Base-by-base conservation (phyloP, 257 asterid species). In the Jacaranda mimosifolia region DNA sequence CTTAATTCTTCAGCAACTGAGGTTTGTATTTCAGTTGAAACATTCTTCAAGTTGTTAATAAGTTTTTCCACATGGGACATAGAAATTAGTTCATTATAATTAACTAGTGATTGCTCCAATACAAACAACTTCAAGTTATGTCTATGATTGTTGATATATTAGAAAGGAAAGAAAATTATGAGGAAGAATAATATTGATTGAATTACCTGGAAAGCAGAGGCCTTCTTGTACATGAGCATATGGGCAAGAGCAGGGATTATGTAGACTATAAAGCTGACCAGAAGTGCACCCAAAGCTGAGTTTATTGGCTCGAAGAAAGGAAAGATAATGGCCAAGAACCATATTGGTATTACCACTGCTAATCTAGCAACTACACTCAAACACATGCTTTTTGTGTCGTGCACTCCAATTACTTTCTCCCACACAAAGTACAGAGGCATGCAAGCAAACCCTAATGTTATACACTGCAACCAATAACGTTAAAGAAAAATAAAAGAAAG, bases 1-100 rank as follows among this genome's bases (percentile, higher is more conserved):
- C 98, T 87, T 57, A 96, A 39, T 77, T 96, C 98, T 57, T 83
- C 88, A 1, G 97, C 97, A 43, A 97, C 94, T 18, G 87, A 80
- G 53, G 90, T 85, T 81, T 93, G 99, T 72, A 81, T 55, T 73
- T 89, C 97, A 6, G 76, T 70, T 12, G 91, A 87, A 49, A 63
- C 81, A 59, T 92, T 81, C 74, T 78, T 90, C 81, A 96, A 80
- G 83, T 79, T 86, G 19, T 75, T 36, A 66, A 93, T 52, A 70
- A 96, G 97, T 52, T 85, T 73, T 77, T 93, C 97, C 6, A 93
- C 91, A 48, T 88, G 89, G 51, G 91, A 84, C 62, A 84, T 73
- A 51, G 97, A 75, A 35, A 96, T 88, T 64, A 84, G 77, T 76
- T 88, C 93, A 81, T 82, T 71, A 73, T 81, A 82, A n/a, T n/a